Base-by-base conservation (phyloP, 169 alveolate species). In the Pseudocohnilembus persalinus region DNA sequence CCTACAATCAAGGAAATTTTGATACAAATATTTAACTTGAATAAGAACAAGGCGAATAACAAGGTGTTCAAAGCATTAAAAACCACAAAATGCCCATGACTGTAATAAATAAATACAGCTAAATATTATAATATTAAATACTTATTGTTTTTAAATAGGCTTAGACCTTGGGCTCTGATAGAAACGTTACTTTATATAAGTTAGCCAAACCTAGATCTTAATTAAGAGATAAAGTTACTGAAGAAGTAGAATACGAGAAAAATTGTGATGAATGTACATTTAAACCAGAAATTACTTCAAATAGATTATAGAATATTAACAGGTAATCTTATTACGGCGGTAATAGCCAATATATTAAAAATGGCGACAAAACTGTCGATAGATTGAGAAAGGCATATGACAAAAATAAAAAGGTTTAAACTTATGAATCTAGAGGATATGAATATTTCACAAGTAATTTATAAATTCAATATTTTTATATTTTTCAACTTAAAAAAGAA, bases 201-300 rank as follows among this genome's bases (percentile, higher is more conserved):
- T 30, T 79, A 27, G 84, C 76, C 27, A 79, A 79, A 30, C 84
- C 84, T 29, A 68, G 84, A 20, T 79, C 84, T 49, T 30, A 79
- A 64, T 72, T 79, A 0, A 64, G 49, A 24, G 93, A 90, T 73
- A 90, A 90, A 77, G 68, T 80, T 1, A 80, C 76, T 16, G 76
- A 77, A 16, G 93, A 90, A 32, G 85, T 80, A 49, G 93, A 90
- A 65, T 86, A 80, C 73, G 93, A 90, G 73, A 90, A 90, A 64
- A 76, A 63, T 31, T 73, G 75, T 27, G 87, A 83, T 30, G 91
- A 90, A 76, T 89, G 93, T 35, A 89, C 90, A 16, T 89, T 89
- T 65, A 31, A 64, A n/a, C 93, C 93, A 0, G 83, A 84, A 28
- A 82, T 87, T 27, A 27, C 68, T 20, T 49, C 68, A 4, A 49